Base-by-base conservation (phyloP, 1,284 basidiomycete species). In the Cryptococcus wingfieldii region DNA sequence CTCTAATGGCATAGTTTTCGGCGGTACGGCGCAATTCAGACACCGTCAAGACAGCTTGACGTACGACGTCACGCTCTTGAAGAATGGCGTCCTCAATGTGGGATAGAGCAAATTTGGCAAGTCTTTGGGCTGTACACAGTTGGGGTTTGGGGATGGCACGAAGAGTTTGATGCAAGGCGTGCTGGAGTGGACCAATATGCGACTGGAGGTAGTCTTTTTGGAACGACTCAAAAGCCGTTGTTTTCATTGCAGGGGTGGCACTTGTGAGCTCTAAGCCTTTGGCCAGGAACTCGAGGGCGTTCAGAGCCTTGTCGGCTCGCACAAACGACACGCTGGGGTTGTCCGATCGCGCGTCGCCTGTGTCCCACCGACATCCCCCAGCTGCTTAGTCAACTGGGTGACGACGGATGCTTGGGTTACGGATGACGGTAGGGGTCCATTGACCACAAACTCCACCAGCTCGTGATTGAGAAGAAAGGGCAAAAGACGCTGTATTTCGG, bases 161-260 rank as follows among this genome's bases (percentile, higher is more conserved):
- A 34, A 53, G 51, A 25, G 55, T 56, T 38, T 28, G 47, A 51
- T 13, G 50, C 51, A 70, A 56, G 12, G 54, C 38, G 4, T 56
- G 46, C 53, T 70, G 70, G 7, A 72, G 49, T 1, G 58, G 57
- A 5, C 69, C 72, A 8, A 77, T 55, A 19, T 66, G 65, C 18
- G 71, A 74, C 18, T 58, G 58, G 8, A 72, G 42, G 58, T 72
- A 76, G 16, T 66, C 53, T 19, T 58, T 54, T 53, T 75, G 73
- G 58, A 73, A 77, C 7, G 47, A 43, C 7, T 65, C 61, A 50
- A 77, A 69, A 2, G 72, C 68, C 16, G 53, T 27, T 1, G 61
- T 34, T 23, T 55, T 54, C 13, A 53, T 19, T 14, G 47, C 13
- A 2, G 57, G 47, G 6, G 57, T 47, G 5, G 56, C 48, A n/a